Conservation (phyloP, 352 stramenopile genomes). For the Phytophthora tubulina region DNA sequence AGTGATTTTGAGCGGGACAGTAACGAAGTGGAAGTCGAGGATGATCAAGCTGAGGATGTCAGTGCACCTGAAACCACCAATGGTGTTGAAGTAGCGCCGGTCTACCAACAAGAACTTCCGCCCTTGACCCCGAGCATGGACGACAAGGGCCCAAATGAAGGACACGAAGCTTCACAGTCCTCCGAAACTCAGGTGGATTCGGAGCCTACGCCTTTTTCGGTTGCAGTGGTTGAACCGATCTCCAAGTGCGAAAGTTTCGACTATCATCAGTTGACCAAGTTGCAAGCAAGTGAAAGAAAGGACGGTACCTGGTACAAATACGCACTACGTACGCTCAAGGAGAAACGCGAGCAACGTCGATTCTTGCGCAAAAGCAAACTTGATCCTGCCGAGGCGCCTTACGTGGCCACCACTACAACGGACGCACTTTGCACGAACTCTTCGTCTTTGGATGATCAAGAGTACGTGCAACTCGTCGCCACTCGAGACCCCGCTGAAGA, state of each 20-base stretch:
- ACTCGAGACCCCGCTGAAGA: slow-evolving; percentile 33
- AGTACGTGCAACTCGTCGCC: slow-evolving; percentile 42
- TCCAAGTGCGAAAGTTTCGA: slow-evolving; percentile 20
- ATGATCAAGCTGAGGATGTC: neutral
- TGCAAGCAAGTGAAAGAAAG: slow-evolving; percentile 34
- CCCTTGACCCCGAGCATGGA: neutral
- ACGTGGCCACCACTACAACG: neutral
- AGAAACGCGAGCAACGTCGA: slow-evolving; percentile 46
- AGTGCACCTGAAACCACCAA: neutral
- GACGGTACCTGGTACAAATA: slow-evolving; percentile 42
- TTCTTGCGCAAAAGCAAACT: slow-evolving; percentile 1
- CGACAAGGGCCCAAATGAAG: neutral
- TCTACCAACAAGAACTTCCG: slow-evolving; percentile 1
- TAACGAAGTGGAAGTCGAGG: neutral
- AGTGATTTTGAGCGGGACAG: slow-evolving; percentile 1
- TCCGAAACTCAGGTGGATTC: neutral
- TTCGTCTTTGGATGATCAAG: slow-evolving; percentile 12
- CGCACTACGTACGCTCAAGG: slow-evolving; percentile 50
- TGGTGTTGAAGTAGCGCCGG: neutral
- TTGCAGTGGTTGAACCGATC: neutral
- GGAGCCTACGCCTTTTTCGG: neutral
- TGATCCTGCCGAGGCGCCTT: neutral
- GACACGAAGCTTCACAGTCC: slow-evolving; percentile 1
- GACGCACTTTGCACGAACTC: slow-evolving; percentile 7
- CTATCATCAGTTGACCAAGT: slow-evolving; percentile 52